Base-by-base conservation (phyloP, 2,329 filamentous ascomycete genomes). In the Thielaviopsis punctulata region DNA sequence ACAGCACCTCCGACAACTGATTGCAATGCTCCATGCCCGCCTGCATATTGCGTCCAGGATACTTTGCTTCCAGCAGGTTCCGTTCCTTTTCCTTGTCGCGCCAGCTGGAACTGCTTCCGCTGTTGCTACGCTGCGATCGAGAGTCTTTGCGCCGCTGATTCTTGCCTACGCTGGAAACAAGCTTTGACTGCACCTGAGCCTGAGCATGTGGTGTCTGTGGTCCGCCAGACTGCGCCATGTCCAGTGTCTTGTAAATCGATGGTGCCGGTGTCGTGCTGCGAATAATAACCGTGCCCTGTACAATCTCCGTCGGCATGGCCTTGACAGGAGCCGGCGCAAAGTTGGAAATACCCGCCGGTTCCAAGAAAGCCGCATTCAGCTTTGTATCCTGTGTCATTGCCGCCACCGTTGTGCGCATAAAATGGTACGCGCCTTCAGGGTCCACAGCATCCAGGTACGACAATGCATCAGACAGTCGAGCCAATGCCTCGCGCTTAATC, bases 11-110 rank as follows among this genome's bases (percentile, higher is more conserved):
- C 1, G 86, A 86, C 36, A 96, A 73, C 63, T 94, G 80, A 62
- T 87, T 86, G 58, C 84, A 85, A 66, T 95, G 90, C 65, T 95
- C 89, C 86, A 95, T 90, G 2, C 88, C 90, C 1, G 80, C 75
- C 46, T 68, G 66, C 1, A 73, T 62, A 50, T 73, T 68, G 39
- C 73, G 71, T 1, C 75, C 75, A 1, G 76, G 76, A 51, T 75
- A 77, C 59, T 71, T 76, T 15, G 70, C 66, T 58, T 75, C 71
- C 9, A 76, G 57, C 2, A 66, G 64, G 22, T 68, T 62, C 59
- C 69, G 75, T 52, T 75, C 75, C 45, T 70, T 46, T 43, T 51
- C 45, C 27, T 52, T 45, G 12, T 50, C 52, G n/a, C 53, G 49
- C 53, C 53, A 55, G 18, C 52, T 30, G 7, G 52, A 45, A 39